phyloP scores from a whole-genome alignment of 495 filamentous ascomycete species.

The Terfezia boudieri region DNA sequence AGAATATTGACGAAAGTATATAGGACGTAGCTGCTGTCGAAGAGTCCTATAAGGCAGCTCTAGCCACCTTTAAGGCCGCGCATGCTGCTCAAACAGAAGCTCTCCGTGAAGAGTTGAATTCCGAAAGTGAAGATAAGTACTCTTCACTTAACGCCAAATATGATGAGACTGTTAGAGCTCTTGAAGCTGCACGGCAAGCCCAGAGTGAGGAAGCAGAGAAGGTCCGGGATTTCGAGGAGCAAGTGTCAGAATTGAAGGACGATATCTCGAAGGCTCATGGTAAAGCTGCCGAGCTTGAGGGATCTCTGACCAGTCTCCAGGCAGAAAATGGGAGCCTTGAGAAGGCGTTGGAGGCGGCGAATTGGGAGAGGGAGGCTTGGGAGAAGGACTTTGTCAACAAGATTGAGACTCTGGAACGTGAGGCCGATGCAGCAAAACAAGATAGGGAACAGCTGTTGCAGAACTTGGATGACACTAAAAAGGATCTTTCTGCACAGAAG shows the following conservation, averaged over 20 bases:
- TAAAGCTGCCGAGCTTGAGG: constrained; percentile 8
- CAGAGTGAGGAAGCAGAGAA: constrained; percentile 7
- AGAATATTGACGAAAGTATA: not conserved
- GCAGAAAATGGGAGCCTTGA: constrained; percentile 5
- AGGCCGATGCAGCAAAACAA: constrained; percentile 9
- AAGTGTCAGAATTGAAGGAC: constrained; percentile 8
- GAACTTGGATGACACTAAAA: not conserved
- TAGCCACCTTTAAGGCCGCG: constrained; percentile 8
- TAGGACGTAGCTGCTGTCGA: constrained; percentile 13
- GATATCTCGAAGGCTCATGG: constrained; percentile 3
- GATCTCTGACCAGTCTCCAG: constrained; percentile 6
- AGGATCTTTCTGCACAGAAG: not conserved
- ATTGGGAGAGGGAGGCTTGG: constrained; percentile 2
- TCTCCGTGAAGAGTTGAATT: constrained; percentile 5
- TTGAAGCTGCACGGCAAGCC: constrained; percentile 10
- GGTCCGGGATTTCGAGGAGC: constrained; percentile 4
- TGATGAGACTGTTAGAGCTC: constrained; percentile 7
- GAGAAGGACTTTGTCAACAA: constrained; percentile 3
- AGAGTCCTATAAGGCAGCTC: constrained; percentile 7
- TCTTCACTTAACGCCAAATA: constrained; percentile 10
- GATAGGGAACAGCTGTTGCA: constrained; percentile 8
- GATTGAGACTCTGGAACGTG: constrained; percentile 6
- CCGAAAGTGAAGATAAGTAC: constrained; percentile 14
- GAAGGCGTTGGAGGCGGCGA: constrained; percentile 7
- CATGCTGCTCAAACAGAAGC: constrained; percentile 9